These are phyloP conservation scores for Apophysomyces variabilis DNA, from an alignment of 371 early-diverging fungal genomes.

Conservation along the genomic window DNA sequence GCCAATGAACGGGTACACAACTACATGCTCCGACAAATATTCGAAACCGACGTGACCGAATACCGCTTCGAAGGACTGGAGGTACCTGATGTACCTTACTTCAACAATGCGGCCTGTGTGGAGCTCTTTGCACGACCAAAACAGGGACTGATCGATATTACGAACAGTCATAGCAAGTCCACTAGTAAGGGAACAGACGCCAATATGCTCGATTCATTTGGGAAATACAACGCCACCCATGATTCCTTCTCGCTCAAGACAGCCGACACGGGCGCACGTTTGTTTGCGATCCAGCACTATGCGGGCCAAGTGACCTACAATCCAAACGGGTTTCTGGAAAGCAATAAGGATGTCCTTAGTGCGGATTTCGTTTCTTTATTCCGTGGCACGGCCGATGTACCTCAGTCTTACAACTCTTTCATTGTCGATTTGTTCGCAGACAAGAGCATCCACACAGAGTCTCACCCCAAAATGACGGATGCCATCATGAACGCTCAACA, in stretches of 20 bases:
- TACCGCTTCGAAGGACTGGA: conserved; percentile 64
- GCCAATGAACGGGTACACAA: conserved; percentile 85
- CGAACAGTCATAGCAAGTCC: conserved; percentile 56
- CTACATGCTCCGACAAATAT: conserved; percentile 69
- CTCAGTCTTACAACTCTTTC: conserved; percentile 60
- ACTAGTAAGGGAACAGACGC: conserved; percentile 37
- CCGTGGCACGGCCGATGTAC: conserved; percentile 42
- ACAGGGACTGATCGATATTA: conserved; percentile 60
- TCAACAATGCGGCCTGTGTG: conserved; percentile 58
- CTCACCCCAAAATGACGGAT: conserved; percentile 62
- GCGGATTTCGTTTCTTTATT: conserved; percentile 85
- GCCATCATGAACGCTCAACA: conserved; percentile 69
- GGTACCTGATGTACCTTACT: conserved; percentile 50
- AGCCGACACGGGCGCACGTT: conserved; percentile 38
- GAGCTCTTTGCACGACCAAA: conserved; percentile 53
- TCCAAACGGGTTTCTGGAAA: conserved; percentile 72
- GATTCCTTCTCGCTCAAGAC: conserved; percentile 53
- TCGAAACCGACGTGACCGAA: conserved; percentile 57
- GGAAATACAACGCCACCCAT: conserved; percentile 48
- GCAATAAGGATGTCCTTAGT: conserved; percentile 71
- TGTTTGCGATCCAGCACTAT: conserved; percentile 84
- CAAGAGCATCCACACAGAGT: conserved; percentile 57
- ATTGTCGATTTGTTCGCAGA: conserved; percentile 41
- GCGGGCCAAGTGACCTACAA: conserved; percentile 78
- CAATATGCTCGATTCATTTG: conserved; percentile 43